phyloP scores from a whole-genome alignment of 495 filamentous ascomycete species.

The Cenococcum geophilum region DNA sequence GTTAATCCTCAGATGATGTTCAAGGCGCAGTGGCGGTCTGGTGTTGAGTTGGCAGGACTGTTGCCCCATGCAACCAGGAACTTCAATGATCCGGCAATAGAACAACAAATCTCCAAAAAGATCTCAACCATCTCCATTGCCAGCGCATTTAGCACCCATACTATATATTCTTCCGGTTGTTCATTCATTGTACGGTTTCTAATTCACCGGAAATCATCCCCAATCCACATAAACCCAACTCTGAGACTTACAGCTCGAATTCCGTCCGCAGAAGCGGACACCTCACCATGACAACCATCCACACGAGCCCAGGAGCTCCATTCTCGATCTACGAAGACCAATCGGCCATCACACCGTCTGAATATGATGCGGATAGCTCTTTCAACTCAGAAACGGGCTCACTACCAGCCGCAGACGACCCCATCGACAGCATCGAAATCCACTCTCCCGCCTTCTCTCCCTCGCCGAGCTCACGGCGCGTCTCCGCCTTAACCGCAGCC shows the following conservation, averaged over 20 bases:
- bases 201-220: not conserved
- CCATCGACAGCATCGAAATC: not conserved
- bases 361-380: not conserved
- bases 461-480: slow-evolving; percentile 14
- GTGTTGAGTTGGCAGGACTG: no score
- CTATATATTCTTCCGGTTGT: no score
- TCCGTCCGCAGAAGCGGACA: not conserved
- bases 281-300: slow-evolving; percentile 3
- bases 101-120: no score
- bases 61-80: no score
- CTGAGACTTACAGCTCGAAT: not conserved
- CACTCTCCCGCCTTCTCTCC: not conserved
- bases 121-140: no score
- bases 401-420: not conserved
- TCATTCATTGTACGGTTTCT: no score
- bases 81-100: no score
- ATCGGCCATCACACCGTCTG: not conserved
- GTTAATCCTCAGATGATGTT: no score
- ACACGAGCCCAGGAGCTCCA: slow-evolving; percentile 1
- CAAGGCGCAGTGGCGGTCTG: no score
- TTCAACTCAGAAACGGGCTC: not conserved
- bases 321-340: slow-evolving; percentile 8
- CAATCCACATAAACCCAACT: not conserved
- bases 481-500: slow-evolving; percentile 24
- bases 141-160: no score